Evolutionary conservation across 2,329 filamentous ascomycete species (phyloP).

Genomic region (Colletotrichum sp.): DNA sequence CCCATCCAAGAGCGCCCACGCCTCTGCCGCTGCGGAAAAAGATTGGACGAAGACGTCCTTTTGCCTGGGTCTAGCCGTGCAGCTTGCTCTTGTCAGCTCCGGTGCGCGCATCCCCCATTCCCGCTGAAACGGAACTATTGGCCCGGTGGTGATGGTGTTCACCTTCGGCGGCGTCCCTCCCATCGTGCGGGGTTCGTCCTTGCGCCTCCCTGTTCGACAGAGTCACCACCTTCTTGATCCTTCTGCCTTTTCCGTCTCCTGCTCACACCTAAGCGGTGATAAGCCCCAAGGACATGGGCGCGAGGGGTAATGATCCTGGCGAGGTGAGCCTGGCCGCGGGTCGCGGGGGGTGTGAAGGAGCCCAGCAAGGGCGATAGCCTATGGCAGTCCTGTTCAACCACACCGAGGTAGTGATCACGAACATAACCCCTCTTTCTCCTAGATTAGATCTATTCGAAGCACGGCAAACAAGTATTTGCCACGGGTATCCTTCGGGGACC

Average conservation of each 20-base stretch:
- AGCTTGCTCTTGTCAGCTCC: neutral
- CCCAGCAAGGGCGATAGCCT: neutral
- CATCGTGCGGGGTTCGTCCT: conserved; percentile 5
- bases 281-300: neutral
- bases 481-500: conserved; percentile 15
- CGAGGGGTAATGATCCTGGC: neutral
- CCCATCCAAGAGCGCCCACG: neutral
- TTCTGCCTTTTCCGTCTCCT: neutral
- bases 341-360: neutral
- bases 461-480: neutral
- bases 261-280: neutral
- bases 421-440: neutral
- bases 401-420: neutral
- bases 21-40: neutral
- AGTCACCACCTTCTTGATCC: conserved; percentile 1
- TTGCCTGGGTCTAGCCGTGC: neutral
- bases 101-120: neutral
- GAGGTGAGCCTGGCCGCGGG: neutral
- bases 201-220: neutral
- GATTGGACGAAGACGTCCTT: neutral
- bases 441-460: neutral
- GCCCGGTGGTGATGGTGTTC: neutral
- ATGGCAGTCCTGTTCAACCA: neutral
- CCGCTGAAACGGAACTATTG: conserved; percentile 15
- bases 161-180: neutral